Evolutionary conservation across 2,329 filamentous ascomycete genomes (phyloP).

Genomic region (Penicillium sp.): DNA sequence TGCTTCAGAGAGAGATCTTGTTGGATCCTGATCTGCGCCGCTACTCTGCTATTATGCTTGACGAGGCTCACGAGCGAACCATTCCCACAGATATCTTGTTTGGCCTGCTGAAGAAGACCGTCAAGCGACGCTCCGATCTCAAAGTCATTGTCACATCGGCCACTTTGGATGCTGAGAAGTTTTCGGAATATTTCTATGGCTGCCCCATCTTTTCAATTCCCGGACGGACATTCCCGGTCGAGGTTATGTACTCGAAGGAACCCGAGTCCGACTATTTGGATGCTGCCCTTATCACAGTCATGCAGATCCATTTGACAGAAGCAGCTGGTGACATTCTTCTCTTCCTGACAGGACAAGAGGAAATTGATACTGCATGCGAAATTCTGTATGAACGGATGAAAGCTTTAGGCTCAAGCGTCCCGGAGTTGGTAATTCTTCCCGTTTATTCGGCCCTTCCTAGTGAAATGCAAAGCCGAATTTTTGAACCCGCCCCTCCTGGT

Average conservation of each 20-base stretch:
- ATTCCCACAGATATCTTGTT: slow-evolving; percentile 95
- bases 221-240: slow-evolving; percentile 89
- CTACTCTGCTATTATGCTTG: slow-evolving; percentile 96
- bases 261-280: slow-evolving; percentile 95
- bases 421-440: slow-evolving; percentile 84
- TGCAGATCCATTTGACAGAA: slow-evolving; percentile 96
- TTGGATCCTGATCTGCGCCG: slow-evolving; percentile 81
- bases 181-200: slow-evolving; percentile 90
- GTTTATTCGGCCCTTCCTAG: slow-evolving; percentile 93
- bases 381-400: slow-evolving; percentile 96
- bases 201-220: slow-evolving; percentile 97
- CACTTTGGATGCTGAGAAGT: slow-evolving; percentile 94
- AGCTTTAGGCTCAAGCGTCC: slow-evolving; percentile 79
- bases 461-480: slow-evolving; percentile 90
- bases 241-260: slow-evolving; percentile 90
- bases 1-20: slow-evolving; percentile 91
- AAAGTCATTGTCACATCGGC: slow-evolving; percentile 96
- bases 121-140: slow-evolving; percentile 77
- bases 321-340: slow-evolving; percentile 90
- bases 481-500: slow-evolving; percentile 83
- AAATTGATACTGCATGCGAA: slow-evolving; percentile 93
- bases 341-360: slow-evolving; percentile 94
- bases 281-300: slow-evolving; percentile 87
- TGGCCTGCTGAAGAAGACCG: slow-evolving; percentile 84
- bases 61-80: slow-evolving; percentile 95